Conservation (phyloP, 805 yeast genomes). For the Nakazawaea peltata region DNA sequence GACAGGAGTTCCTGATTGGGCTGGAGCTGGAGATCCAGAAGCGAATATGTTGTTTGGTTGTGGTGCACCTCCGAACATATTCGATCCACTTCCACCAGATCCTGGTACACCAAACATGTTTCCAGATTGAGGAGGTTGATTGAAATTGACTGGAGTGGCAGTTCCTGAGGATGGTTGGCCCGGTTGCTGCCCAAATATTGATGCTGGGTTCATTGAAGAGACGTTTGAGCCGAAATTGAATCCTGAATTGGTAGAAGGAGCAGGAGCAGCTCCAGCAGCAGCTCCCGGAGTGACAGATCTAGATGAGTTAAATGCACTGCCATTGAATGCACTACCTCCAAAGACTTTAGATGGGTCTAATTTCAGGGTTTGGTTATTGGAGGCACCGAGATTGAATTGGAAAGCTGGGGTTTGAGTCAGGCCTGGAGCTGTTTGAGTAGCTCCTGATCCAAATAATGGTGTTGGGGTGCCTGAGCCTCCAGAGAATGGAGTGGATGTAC, state of each 20-base stretch:
- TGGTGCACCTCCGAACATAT: slow-evolving; percentile 1
- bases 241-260: background rate
- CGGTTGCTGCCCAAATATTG: background rate
- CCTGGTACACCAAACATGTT: slow-evolving; percentile 4
- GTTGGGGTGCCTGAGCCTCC: background rate
- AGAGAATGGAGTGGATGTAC: background rate
- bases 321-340: background rate
- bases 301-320: too few relatives aligned
- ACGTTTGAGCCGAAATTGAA: background rate
- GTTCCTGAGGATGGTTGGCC: background rate
- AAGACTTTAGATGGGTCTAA: background rate
- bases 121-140: slow-evolving; percentile 3
- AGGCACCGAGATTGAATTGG: slow-evolving; percentile 3
- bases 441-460: background rate
- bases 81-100: background rate
- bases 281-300: background rate
- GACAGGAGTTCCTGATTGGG: slow-evolving; percentile 4
- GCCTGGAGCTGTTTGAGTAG: background rate
- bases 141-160: background rate
- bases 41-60: slow-evolving; percentile 1
- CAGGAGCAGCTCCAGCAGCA: background rate
- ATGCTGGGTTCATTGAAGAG: too few relatives aligned
- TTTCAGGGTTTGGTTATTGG: too few relatives aligned
- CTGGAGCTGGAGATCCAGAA: background rate
- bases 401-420: background rate